These are phyloP conservation scores for Mycena alexandri DNA, from an alignment of 768 basidiomycete genomes.

Conservation along the genomic window DNA sequence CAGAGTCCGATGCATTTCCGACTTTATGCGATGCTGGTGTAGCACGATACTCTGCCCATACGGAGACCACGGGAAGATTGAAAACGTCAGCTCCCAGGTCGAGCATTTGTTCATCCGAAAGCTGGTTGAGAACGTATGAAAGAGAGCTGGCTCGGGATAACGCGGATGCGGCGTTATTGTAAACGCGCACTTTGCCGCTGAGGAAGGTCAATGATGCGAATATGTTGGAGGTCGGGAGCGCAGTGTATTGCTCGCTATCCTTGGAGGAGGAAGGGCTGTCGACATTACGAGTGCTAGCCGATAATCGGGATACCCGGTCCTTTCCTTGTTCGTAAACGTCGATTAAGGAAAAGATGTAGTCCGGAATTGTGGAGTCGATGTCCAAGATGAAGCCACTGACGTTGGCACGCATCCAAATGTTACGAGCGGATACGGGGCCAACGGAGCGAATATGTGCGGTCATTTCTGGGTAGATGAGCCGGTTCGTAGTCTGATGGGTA, in stretches of 20 bases:
- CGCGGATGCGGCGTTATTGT: slow-evolving; percentile 61
- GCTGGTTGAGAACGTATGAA: slow-evolving; percentile 54
- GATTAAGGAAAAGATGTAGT: slow-evolving; percentile 83
- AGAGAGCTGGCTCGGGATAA: slow-evolving; percentile 54
- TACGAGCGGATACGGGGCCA: slow-evolving; percentile 59
- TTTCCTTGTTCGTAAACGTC: slow-evolving; percentile 89
- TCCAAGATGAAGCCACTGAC: slow-evolving; percentile 91
- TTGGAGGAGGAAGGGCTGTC: background rate
- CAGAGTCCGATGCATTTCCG: slow-evolving; percentile 46
- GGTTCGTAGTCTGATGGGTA: slow-evolving; percentile 76
- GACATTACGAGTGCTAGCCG: slow-evolving; percentile 62
- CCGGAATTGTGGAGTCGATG: slow-evolving; percentile 83
- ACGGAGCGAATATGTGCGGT: slow-evolving; percentile 76
- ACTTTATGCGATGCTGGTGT: slow-evolving; percentile 59
- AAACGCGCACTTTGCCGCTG: slow-evolving; percentile 87
- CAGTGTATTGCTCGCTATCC: slow-evolving; percentile 44
- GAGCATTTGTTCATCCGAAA: slow-evolving; percentile 66
- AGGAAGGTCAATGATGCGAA: slow-evolving; percentile 80
- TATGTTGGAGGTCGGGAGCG: slow-evolving; percentile 69
- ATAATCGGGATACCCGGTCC: slow-evolving; percentile 77
- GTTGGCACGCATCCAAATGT: slow-evolving; percentile 72
- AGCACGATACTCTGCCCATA: slow-evolving; percentile 87
- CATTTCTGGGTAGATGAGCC: slow-evolving; percentile 86
- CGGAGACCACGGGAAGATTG: slow-evolving; percentile 81
- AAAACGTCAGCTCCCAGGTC: slow-evolving; percentile 72